phyloP scores from a whole-genome alignment of 2,329 filamentous ascomycete genomes.

The Cladorrhinum sp. region DNA sequence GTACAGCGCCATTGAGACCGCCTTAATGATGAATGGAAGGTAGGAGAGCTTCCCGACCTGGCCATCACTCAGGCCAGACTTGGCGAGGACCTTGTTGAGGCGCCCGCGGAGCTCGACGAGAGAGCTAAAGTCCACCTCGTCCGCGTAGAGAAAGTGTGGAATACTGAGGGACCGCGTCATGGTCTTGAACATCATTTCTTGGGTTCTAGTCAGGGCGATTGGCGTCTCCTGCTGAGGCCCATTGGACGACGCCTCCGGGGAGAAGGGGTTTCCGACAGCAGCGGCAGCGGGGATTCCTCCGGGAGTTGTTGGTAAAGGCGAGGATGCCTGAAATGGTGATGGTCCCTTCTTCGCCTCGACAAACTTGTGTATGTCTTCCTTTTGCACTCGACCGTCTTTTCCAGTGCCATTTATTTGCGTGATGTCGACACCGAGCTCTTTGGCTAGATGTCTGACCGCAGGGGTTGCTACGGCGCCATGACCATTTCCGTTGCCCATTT shows the following conservation, averaged over 20 bases:
- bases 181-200: constrained; percentile 92
- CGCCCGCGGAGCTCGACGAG: constrained; percentile 70
- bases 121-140: constrained; percentile 78
- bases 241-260: constrained; percentile 29
- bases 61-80: constrained; percentile 43
- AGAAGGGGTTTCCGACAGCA: constrained; percentile 6
- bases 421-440: constrained; percentile 75
- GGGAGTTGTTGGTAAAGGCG: constrained; percentile 20
- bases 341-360: constrained; percentile 49
- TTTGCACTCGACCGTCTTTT: constrained; percentile 84
- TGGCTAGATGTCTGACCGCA: constrained; percentile 83
- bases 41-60: constrained; percentile 71
- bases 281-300: not conserved
- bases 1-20: constrained; percentile 78
- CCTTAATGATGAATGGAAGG: constrained; percentile 94
- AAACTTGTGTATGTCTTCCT: constrained; percentile 83
- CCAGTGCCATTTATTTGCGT: constrained; percentile 78
- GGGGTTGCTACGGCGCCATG: constrained; percentile 78
- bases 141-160: constrained; percentile 93
- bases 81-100: constrained; percentile 63
- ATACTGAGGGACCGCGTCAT: constrained; percentile 92
- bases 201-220: constrained; percentile 70
- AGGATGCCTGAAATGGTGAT: too few species aligned
- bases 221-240: constrained; percentile 64
- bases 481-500: constrained; percentile 41